Base-by-base conservation (phyloP, 441 rosid species). In the Sinapis alba region DNA sequence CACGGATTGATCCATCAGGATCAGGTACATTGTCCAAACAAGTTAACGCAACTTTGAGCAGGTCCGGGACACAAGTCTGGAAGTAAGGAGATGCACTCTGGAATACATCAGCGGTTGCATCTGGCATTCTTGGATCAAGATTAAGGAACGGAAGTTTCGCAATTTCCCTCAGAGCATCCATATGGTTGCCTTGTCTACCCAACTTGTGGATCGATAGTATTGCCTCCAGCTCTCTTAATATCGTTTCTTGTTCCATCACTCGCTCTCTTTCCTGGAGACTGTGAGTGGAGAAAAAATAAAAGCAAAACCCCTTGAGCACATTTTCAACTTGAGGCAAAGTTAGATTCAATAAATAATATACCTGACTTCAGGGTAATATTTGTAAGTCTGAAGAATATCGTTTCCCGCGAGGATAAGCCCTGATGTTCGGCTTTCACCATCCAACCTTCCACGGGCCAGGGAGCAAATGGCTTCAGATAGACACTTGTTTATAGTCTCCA, bases 181-280 rank as follows among this genome's bases (percentile, higher is more conserved):
- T 77, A 83, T 87, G 84, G 71, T 82, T 84, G 66, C 97, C 96
- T 53, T 67, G 76, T 78, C 86, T 91, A 13, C 79, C 89, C 82
- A 87, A 66, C 79, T 89, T 91, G 76, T 88, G 97, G 69, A 91
- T 80, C 20, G 94, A 85, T 76, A 93, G 84, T 80, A 90, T 79
- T 7, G 97, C 94, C 87, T 96, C 98, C 4, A 96, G 99, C 86
- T 96, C 97, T 83, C 99, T 89, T 78, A 96, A 76, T 41, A 93
- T 86, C 19, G 89, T 93, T 74, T 96, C 93, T 82, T 96, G 98
- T 84, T 91, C 97, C 83, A 88, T 64, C 73, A 90, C 95, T 38
- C 74, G 89, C 60, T 89, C 97, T 75, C 94, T 86, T 83, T 96
- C 99, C 76, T 82, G 90, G 63, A 78, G 84, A 79, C 98, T 96